phyloP scores from a whole-genome alignment of 192 early-diverging fungal species.

The Linnemannia hyalina region DNA sequence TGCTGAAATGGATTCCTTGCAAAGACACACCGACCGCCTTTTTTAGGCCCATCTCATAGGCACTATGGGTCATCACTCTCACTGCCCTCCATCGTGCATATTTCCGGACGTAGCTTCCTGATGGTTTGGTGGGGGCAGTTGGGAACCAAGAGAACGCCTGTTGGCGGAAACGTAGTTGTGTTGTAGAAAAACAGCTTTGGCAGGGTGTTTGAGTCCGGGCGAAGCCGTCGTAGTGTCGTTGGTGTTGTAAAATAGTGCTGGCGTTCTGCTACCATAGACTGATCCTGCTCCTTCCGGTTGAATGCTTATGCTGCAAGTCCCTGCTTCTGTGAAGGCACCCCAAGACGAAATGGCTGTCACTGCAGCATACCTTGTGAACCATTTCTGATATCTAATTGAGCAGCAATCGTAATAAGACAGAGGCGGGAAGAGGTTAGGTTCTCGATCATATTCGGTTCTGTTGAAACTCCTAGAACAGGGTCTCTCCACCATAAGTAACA shows the following conservation, averaged over 20 bases:
- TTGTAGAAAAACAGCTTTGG: not conserved
- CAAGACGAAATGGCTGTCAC: not conserved
- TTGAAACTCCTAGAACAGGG: not conserved
- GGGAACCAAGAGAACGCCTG: not conserved
- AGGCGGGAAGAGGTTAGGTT: not conserved
- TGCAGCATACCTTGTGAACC: conserved; percentile 57
- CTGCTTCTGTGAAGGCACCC: not conserved
- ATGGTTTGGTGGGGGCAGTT: not conserved
- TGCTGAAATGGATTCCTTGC: not conserved
- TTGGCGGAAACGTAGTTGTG: not conserved
- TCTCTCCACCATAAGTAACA: not conserved
- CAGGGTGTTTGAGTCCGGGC: not conserved
- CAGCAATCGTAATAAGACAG: not conserved
- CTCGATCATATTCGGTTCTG: not conserved
- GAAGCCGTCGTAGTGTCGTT: not conserved
- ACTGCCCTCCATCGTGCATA: not conserved
- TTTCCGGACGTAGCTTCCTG: not conserved
- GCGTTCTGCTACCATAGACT: not conserved
- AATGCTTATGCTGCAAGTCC: not conserved
- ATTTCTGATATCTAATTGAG: conserved; percentile 55
- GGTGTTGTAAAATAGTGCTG: not conserved
- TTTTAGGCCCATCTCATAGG: not conserved
- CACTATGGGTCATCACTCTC: not conserved
- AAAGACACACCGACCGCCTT: not conserved
- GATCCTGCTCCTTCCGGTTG: not conserved